Evolutionary conservation across 2,329 filamentous ascomycete species (phyloP).

Genomic region (Mycocentrospora acerina): DNA sequence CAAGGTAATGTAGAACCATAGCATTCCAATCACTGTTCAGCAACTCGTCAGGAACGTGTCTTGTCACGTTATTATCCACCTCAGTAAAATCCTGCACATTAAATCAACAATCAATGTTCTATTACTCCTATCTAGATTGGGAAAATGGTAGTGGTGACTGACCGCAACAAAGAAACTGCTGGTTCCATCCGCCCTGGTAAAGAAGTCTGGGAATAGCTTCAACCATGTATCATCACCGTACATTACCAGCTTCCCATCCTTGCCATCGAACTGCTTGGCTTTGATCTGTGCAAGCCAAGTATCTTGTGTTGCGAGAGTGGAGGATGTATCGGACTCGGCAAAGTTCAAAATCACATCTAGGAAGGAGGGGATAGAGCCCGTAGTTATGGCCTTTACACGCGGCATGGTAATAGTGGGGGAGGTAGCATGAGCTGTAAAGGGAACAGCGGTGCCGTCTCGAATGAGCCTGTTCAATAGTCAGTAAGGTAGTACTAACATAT

Average conservation of each 20-base stretch:
- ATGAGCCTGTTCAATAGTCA: constrained; percentile 65
- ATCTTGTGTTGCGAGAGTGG: constrained; percentile 83
- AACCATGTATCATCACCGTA: constrained; percentile 98
- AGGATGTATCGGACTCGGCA: constrained; percentile 88
- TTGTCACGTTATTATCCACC: constrained; percentile 95
- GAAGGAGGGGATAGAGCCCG: constrained; percentile 96
- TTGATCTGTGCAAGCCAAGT: constrained; percentile 96
- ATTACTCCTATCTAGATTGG: constrained; percentile 36
- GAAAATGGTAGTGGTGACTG: constrained; percentile 44
- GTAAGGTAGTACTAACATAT: background rate
- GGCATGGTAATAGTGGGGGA: constrained; percentile 99
- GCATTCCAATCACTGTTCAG: constrained; percentile 80
- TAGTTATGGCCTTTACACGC: constrained; percentile 93
- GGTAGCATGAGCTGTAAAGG: constrained; percentile 94
- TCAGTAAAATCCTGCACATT: constrained; percentile 82
- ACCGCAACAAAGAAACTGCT: constrained; percentile 98
- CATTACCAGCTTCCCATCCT: constrained; percentile 73
- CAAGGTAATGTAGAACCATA: constrained; percentile 93
- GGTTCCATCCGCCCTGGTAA: constrained; percentile 85
- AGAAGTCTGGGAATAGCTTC: constrained; percentile 89
- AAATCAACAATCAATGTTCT: constrained; percentile 26
- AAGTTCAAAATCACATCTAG: constrained; percentile 96
- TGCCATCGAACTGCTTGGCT: constrained; percentile 50
- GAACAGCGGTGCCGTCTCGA: constrained; percentile 76
- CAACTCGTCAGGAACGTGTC: constrained; percentile 79